phyloP scores from a whole-genome alignment of 495 filamentous ascomycete species.

The Aspergillus sparsus region DNA sequence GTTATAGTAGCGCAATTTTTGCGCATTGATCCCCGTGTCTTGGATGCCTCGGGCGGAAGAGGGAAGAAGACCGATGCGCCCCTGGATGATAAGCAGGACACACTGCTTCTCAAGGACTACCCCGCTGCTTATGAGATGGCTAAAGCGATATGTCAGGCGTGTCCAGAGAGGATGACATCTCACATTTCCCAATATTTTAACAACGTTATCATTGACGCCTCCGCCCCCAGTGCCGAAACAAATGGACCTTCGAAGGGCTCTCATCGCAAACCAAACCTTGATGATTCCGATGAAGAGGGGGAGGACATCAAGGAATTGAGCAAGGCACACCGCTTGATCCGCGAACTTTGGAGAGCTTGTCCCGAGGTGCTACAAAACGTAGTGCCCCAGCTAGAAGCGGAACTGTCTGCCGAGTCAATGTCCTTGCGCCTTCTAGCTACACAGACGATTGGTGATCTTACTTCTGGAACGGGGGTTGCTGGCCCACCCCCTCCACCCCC shows the following conservation, averaged over 20 bases:
- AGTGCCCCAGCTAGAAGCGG: constrained; percentile 89
- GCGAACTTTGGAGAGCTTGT: constrained; percentile 92
- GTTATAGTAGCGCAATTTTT: constrained; percentile 94
- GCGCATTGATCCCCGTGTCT: constrained; percentile 67
- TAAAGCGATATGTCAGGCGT: constrained; percentile 87
- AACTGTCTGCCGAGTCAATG: constrained; percentile 85
- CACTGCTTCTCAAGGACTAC: constrained; percentile 77
- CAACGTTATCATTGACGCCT: constrained; percentile 89
- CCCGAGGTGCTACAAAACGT: constrained; percentile 89
- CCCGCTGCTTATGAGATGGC: constrained; percentile 95
- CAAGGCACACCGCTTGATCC: constrained; percentile 85
- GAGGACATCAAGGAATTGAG: constrained; percentile 82
- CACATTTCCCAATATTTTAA: constrained; percentile 96
- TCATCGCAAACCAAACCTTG: constrained; percentile 53
- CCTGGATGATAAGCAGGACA: constrained; percentile 72
- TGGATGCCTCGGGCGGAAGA: constrained; percentile 49
- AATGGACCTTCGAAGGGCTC: constrained; percentile 48
- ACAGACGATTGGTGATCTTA: constrained; percentile 91
- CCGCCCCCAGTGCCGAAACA: constrained; percentile 45
- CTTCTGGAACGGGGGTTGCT: constrained; percentile 85
- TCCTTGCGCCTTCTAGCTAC: constrained; percentile 83
- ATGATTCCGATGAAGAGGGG: constrained; percentile 77
- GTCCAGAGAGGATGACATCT: constrained; percentile 88
- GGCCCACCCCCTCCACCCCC: constrained; percentile 71
- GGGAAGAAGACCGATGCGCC: constrained; percentile 61